phyloP scores from a whole-genome alignment of 192 early-diverging fungal genomes.

The Coemansia umbellata region DNA sequence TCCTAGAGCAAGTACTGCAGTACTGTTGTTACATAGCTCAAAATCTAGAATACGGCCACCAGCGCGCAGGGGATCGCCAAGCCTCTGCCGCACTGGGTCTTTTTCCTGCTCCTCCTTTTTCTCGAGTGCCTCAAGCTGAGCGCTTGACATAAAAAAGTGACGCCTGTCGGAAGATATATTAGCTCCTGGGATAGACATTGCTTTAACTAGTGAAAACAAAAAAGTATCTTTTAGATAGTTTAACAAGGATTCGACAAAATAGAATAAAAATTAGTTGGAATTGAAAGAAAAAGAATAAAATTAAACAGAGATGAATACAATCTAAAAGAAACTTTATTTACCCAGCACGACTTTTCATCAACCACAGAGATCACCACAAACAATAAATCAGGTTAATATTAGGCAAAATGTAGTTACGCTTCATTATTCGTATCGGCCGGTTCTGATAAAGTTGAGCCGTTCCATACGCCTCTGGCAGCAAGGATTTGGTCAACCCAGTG shows the following conservation, averaged over 20 bases:
- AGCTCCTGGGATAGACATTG: conserved; percentile 32
- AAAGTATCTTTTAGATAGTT: too few relatives aligned
- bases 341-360: too few relatives aligned
- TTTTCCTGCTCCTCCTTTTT: conserved; percentile 34
- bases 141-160: conserved; percentile 50
- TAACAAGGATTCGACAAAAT: too few relatives aligned
- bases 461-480: conserved; percentile 22
- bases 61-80: conserved; percentile 33
- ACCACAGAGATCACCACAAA: too few relatives aligned
- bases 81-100: conserved; percentile 38
- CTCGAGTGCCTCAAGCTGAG: conserved; percentile 48
- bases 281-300: neutral
- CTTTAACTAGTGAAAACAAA: neutral
- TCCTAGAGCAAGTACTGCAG: conserved; percentile 32
- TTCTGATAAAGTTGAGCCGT: neutral
- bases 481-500: conserved; percentile 48
- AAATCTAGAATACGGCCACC: conserved; percentile 35
- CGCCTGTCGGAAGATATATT: conserved; percentile 38
- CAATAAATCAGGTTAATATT: too few relatives aligned
- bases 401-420: too few relatives aligned
- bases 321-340: too few relatives aligned
- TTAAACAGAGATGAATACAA: too few relatives aligned
- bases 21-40: conserved; percentile 21
- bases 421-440: too few relatives aligned
- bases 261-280: neutral